phyloP scores from a whole-genome alignment of 2,329 filamentous ascomycete species.

The Scopulariopsis brevicaulis region DNA sequence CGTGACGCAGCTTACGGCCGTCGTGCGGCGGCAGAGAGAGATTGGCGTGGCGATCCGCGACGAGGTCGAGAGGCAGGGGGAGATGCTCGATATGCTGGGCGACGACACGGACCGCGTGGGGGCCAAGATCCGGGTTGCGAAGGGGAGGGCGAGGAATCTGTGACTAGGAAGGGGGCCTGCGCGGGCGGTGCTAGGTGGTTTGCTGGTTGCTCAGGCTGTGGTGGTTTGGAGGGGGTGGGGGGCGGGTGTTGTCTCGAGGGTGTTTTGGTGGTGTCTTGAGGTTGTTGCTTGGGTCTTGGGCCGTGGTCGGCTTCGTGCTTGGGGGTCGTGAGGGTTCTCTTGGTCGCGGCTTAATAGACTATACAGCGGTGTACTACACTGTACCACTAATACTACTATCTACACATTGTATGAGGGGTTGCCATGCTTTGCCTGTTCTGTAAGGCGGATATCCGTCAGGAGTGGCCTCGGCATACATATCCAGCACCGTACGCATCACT shows the following conservation, averaged over 20 bases:
- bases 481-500: no score
- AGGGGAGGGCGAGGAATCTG: conserved; percentile 59
- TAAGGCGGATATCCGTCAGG: no score
- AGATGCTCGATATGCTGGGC: conserved; percentile 56
- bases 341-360: not conserved
- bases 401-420: not conserved
- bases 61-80: conserved; percentile 61
- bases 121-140: conserved; percentile 63
- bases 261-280: conserved; percentile 8
- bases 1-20: conserved; percentile 54
- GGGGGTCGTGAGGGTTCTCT: not conserved
- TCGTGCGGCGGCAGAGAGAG: conserved; percentile 62
- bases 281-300: conserved; percentile 6
- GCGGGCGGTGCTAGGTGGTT: not conserved
- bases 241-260: conserved; percentile 5
- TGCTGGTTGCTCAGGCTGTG: not conserved
- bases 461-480: no score
- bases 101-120: conserved; percentile 54
- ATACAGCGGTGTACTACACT: not conserved
- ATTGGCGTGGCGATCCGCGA: conserved; percentile 68
- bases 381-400: not conserved
- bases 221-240: conserved; percentile 7
- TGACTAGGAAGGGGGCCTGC: conserved; percentile 18
- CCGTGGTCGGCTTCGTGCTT: not conserved
- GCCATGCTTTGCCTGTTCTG: no score